Evolutionary conservation across 441 rosid species (phyloP).

Genomic region (Euphorbia celastroides): DNA sequence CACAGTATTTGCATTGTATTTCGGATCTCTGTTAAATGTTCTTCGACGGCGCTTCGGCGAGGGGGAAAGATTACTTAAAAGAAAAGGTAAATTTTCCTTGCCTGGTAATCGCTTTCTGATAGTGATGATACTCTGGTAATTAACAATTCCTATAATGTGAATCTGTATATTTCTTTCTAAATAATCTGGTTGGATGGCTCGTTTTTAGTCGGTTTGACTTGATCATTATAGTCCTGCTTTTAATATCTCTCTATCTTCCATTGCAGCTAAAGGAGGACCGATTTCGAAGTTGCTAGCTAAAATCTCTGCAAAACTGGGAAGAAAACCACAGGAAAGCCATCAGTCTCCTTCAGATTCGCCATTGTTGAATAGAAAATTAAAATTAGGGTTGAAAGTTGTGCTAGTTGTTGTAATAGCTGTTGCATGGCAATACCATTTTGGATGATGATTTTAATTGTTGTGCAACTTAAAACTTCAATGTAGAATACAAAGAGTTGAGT

Average conservation of each 20-base stretch:
- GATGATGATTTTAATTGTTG: conserved; percentile 15
- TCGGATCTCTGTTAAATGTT: conserved; percentile 86
- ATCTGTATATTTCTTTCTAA: neutral
- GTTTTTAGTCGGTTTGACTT: neutral
- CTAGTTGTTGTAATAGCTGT: conserved; percentile 60
- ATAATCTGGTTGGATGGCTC: neutral
- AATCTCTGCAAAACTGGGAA: conserved; percentile 55
- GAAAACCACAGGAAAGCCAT: conserved; percentile 29
- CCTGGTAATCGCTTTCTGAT: neutral
- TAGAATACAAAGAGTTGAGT: conserved; percentile 19
- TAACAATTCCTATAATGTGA: neutral
- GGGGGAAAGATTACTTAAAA: conserved; percentile 74
- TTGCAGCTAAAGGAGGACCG: conserved; percentile 32
- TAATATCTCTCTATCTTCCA: conserved; percentile 14
- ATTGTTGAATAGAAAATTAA: conserved; percentile 38
- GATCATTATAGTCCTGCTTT: neutral
- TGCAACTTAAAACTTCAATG: conserved; percentile 15
- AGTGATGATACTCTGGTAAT: neutral
- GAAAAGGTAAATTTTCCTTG: conserved; percentile 46
- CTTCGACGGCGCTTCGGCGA: conserved; percentile 65
- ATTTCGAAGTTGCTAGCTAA: conserved; percentile 41
- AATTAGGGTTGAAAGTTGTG: conserved; percentile 48
- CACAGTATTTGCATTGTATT: conserved; percentile 84
- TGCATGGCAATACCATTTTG: conserved; percentile 54
- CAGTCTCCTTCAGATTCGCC: conserved; percentile 26